Evolutionary conservation across 2,329 filamentous ascomycete species (phyloP).

Genomic region (Alternaria sp.): DNA sequence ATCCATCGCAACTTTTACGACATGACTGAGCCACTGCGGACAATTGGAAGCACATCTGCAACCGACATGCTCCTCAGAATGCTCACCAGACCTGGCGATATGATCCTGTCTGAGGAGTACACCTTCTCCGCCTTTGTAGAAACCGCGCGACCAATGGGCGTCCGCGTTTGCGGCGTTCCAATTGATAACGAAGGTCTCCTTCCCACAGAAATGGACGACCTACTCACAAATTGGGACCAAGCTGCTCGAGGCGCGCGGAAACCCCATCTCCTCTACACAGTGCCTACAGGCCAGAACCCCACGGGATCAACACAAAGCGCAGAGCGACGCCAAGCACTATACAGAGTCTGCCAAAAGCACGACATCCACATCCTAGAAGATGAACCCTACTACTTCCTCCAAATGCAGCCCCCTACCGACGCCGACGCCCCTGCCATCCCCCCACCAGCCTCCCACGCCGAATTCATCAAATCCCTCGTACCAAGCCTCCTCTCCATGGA

Average conservation of each 20-base stretch:
- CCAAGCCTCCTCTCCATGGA: slow-evolving; percentile 83
- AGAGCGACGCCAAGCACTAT: slow-evolving; percentile 74
- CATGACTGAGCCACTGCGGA: too few species aligned
- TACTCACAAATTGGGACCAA: slow-evolving; percentile 72
- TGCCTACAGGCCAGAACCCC: slow-evolving; percentile 87
- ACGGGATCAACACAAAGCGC: slow-evolving; percentile 82
- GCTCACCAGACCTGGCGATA: slow-evolving; percentile 78
- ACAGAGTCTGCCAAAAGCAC: slow-evolving; percentile 81
- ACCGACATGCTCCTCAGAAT: slow-evolving; percentile 85
- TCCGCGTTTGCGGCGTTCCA: slow-evolving; percentile 67
- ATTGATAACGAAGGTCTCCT: slow-evolving; percentile 74
- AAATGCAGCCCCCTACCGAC: slow-evolving; percentile 79
- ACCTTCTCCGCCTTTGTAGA: slow-evolving; percentile 83
- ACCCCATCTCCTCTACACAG: slow-evolving; percentile 73
- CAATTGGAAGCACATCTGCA: slow-evolving; percentile 83
- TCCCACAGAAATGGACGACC: slow-evolving; percentile 67
- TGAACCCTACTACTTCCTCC: slow-evolving; percentile 93
- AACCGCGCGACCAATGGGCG: slow-evolving; percentile 69
- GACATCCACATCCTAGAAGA: slow-evolving; percentile 89
- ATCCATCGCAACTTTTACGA: too few species aligned
- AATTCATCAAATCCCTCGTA: slow-evolving; percentile 76
- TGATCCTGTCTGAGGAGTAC: slow-evolving; percentile 86
- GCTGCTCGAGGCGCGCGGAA: slow-evolving; percentile 64
- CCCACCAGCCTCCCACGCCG: slow-evolving; percentile 68
- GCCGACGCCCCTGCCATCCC: slow-evolving; percentile 61